Evolutionary conservation across 2,329 filamentous ascomycete species (phyloP).

Genomic region (Dichotomopilus funicola): DNA sequence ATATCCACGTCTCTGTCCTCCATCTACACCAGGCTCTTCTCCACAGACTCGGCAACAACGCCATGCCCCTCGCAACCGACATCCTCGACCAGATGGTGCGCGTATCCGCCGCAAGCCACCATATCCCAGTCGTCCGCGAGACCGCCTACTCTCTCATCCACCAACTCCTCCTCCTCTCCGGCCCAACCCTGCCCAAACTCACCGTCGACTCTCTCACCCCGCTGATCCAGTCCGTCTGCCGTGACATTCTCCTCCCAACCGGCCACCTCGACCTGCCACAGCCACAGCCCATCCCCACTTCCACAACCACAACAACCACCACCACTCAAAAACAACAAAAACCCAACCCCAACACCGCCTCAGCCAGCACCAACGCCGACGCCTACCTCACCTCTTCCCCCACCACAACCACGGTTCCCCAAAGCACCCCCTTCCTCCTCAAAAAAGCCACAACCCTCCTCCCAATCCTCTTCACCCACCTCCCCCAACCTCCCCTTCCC

Average conservation of each 20-base stretch:
- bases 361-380: slow-evolving; percentile 58
- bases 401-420: background rate
- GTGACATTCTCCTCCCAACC: slow-evolving; percentile 58
- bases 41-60: slow-evolving; percentile 50
- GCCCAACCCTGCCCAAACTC: slow-evolving; percentile 59
- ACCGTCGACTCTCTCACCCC: slow-evolving; percentile 56
- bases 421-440: slow-evolving; percentile 31
- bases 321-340: slow-evolving; percentile 28
- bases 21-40: slow-evolving; percentile 53
- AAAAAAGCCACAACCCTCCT: slow-evolving; percentile 58
- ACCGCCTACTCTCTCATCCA: slow-evolving; percentile 54
- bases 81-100: slow-evolving; percentile 66
- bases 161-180: slow-evolving; percentile 53
- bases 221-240: slow-evolving; percentile 63
- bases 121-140: slow-evolving; percentile 48
- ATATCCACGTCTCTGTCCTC: slow-evolving; percentile 67
- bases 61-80: slow-evolving; percentile 54
- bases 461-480: slow-evolving; percentile 50
- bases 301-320: slow-evolving; percentile 35
- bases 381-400: slow-evolving; percentile 54
- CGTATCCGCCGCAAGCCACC: slow-evolving; percentile 56
- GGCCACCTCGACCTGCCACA: slow-evolving; percentile 40
- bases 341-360: slow-evolving; percentile 17
- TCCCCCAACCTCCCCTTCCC: slow-evolving; percentile 63
- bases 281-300: slow-evolving; percentile 16